Conservation (phyloP, 768 basidiomycete genomes). For the Dendrothele bispora region DNA sequence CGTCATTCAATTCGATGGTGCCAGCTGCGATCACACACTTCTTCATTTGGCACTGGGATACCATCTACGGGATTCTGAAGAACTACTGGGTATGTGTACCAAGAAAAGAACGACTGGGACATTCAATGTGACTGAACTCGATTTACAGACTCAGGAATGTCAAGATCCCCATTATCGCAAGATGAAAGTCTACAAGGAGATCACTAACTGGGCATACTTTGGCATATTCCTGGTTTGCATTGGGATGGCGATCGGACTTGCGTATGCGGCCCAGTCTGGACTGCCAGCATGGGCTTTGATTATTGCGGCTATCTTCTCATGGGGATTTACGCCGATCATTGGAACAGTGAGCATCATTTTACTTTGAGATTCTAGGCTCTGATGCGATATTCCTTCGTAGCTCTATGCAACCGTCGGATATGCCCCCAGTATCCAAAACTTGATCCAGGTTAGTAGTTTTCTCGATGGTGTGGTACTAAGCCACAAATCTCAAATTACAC, state of each 20-base stretch:
- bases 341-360: constrained; percentile 33
- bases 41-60: constrained; percentile 46
- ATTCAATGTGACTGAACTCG: constrained; percentile 32
- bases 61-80: constrained; percentile 35
- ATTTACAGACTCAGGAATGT: constrained; percentile 35
- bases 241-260: constrained; percentile 32
- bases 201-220: constrained; percentile 37
- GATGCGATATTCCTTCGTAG: constrained; percentile 9
- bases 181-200: constrained; percentile 39
- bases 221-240: constrained; percentile 28
- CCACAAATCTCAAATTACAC: neutral
- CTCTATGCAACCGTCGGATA: constrained; percentile 44
- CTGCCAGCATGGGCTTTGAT: constrained; percentile 39
- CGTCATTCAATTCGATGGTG: neutral
- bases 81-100: constrained; percentile 17
- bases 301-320: constrained; percentile 45
- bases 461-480: neutral
- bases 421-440: constrained; percentile 29
- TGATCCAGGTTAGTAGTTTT: constrained; percentile 28
- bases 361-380: neutral
- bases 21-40: constrained; percentile 46
- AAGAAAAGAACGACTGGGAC: neutral
- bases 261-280: constrained; percentile 33
- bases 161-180: constrained; percentile 36
- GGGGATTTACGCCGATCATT: constrained; percentile 45